phyloP scores from a whole-genome alignment of 257 asterid species.

The Solanum virginianum region DNA sequence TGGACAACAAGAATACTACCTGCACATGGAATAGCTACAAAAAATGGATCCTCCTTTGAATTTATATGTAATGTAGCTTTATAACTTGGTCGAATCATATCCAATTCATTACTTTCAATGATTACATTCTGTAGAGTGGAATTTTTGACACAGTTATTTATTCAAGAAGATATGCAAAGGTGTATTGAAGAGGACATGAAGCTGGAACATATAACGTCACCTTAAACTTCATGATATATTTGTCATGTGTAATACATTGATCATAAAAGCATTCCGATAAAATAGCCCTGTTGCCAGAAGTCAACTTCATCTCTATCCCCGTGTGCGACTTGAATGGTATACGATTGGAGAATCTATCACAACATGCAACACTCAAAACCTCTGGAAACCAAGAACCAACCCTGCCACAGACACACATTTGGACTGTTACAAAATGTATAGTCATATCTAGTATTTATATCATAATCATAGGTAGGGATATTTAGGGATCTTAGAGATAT shows the following conservation, averaged over 20 bases:
- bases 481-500: no score
- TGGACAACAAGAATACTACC: conserved; percentile 18
- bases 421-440: no score
- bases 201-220: conserved; percentile 9
- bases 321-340: conserved; percentile 19
- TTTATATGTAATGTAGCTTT: conserved; percentile 25
- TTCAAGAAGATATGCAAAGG: not conserved
- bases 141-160: not conserved
- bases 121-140: conserved; percentile 18
- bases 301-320: conserved; percentile 16
- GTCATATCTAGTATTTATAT: no score
- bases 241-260: conserved; percentile 15
- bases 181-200: not conserved
- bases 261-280: conserved; percentile 8
- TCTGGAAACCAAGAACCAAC: conserved; percentile 28
- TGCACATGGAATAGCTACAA: conserved; percentile 23
- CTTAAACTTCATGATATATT: conserved; percentile 20
- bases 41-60: conserved; percentile 18
- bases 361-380: conserved; percentile 28
- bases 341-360: conserved; percentile 29
- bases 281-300: conserved; percentile 4
- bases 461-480: no score
- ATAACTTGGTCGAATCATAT: conserved; percentile 45
- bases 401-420: conserved; percentile 14
- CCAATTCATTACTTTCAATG: conserved; percentile 22